A percentile compares a stretch with the other conserved stretches of the same genome.
Evolutionary conservation across 352 stramenopile genomes (phyloP).

Genomic region (Phytophthora pinifolia): DNA sequence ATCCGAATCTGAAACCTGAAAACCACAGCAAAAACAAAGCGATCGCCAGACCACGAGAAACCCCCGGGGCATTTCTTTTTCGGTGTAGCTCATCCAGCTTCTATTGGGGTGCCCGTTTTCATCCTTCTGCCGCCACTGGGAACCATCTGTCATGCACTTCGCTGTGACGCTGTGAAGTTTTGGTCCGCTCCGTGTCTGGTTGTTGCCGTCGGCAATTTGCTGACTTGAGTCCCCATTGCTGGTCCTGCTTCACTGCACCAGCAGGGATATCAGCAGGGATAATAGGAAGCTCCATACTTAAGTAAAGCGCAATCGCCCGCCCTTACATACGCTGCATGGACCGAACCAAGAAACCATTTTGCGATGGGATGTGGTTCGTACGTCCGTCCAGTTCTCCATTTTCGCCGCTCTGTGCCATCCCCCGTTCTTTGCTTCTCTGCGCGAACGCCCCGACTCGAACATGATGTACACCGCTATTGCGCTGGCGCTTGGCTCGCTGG

Average conservation of each 20-base stretch:
- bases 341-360: constrained; percentile 25
- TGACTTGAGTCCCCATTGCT: not conserved
- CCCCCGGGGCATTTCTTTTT: too few relatives aligned
- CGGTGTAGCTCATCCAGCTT: too few relatives aligned
- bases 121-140: not conserved
- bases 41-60: too few relatives aligned
- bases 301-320: not conserved
- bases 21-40: too few relatives aligned
- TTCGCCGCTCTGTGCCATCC: constrained; percentile 7
- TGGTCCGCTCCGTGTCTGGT: constrained; percentile 4
- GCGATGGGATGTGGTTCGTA: constrained; percentile 26
- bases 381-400: constrained; percentile 13
- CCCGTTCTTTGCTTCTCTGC: constrained; percentile 11
- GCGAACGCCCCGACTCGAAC: constrained; percentile 1
- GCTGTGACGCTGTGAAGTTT: not conserved
- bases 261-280: too few relatives aligned
- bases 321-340: constrained; percentile 22
- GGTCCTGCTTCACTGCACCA: not conserved
- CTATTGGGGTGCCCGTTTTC: too few relatives aligned
- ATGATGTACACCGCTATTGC: constrained; percentile 18
- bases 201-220: too few relatives aligned
- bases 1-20: too few relatives aligned
- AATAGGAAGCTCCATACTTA: constrained; percentile 11
- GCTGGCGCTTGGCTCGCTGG: constrained; percentile 12
- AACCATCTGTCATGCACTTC: constrained; percentile 10